Evolutionary conservation across 306 rosid species (phyloP).

Genomic region (Prunus campanulata): DNA sequence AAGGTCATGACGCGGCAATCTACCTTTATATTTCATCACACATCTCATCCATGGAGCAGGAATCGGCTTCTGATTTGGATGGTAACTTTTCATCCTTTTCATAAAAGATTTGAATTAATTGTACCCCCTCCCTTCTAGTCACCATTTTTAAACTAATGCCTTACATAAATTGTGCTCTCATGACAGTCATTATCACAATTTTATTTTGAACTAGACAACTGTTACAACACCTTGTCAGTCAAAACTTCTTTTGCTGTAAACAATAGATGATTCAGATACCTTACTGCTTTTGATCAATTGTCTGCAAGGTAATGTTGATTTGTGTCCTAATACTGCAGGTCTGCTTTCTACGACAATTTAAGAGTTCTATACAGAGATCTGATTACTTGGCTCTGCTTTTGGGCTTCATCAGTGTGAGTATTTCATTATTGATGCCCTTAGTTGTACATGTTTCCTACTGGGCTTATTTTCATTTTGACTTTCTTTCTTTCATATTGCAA

Average conservation of each 20-base stretch:
- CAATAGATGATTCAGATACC: not conserved
- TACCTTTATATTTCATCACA: constrained; percentile 84
- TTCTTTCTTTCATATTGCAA: not conserved
- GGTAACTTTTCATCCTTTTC: constrained; percentile 46
- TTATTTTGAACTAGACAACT: not conserved
- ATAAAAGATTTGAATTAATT: not conserved
- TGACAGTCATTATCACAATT: too few species aligned
- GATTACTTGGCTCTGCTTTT: constrained; percentile 94
- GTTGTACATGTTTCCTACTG: not conserved
- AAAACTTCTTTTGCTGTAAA: not conserved
- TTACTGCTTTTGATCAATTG: not conserved
- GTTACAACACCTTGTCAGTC: not conserved
- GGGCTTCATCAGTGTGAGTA: constrained; percentile 82
- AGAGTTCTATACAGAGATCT: constrained; percentile 73
- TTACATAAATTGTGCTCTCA: too few species aligned
- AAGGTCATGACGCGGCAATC: constrained; percentile 89
- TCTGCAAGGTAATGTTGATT: constrained; percentile 10
- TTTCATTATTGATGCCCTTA: constrained; percentile 17
- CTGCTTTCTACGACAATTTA: constrained; percentile 85
- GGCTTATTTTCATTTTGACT: not conserved
- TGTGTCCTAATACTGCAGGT: constrained; percentile 61
- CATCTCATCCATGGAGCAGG: constrained; percentile 99
- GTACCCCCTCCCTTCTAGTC: not conserved
- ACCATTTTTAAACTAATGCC: too few species aligned
- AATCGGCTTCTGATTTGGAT: constrained; percentile 83